phyloP scores from a whole-genome alignment of 2,329 filamentous ascomycete species.

The Ascosphaera pollenicola region DNA sequence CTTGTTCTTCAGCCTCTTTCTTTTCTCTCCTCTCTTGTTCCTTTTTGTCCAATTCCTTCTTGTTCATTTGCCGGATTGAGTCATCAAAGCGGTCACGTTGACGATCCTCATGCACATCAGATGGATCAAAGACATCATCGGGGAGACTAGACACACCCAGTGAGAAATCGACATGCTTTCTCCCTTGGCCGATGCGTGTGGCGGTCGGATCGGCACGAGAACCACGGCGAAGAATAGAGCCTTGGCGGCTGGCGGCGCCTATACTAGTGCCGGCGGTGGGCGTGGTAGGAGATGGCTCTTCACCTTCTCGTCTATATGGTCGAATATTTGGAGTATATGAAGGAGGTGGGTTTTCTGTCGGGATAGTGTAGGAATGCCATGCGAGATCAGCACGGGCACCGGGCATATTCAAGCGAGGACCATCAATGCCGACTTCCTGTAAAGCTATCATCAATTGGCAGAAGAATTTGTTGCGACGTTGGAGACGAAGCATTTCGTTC shows the following conservation, averaged over 20 bases:
- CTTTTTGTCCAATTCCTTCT: conserved; percentile 18
- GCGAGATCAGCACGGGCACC: conserved; percentile 46
- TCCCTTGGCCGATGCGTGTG: conserved; percentile 31
- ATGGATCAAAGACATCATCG: conserved; percentile 31
- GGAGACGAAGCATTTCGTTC: conserved; percentile 75
- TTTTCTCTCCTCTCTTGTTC: conserved; percentile 14
- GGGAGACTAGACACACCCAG: conserved; percentile 41
- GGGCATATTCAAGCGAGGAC: conserved; percentile 50
- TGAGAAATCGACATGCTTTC: conserved; percentile 49
- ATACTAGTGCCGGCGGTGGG: conserved; percentile 19
- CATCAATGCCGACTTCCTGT: conserved; percentile 64
- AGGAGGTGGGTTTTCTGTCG: conserved; percentile 28
- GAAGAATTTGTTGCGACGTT: conserved; percentile 83
- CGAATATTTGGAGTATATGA: conserved; percentile 20
- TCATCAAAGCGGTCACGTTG: conserved; percentile 19
- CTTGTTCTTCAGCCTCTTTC: not conserved
- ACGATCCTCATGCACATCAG: conserved; percentile 42
- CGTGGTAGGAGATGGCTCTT: conserved; percentile 16
- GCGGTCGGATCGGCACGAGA: conserved; percentile 14
- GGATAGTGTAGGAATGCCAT: conserved; percentile 24
- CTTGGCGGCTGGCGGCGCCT: conserved; percentile 15
- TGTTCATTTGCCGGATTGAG: conserved; percentile 17
- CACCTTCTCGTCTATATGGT: conserved; percentile 13
- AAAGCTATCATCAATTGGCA: conserved; percentile 76
- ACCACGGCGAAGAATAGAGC: conserved; percentile 33